phyloP scores from a whole-genome alignment of 352 stramenopile species.

The Pythium apleroticum region DNA sequence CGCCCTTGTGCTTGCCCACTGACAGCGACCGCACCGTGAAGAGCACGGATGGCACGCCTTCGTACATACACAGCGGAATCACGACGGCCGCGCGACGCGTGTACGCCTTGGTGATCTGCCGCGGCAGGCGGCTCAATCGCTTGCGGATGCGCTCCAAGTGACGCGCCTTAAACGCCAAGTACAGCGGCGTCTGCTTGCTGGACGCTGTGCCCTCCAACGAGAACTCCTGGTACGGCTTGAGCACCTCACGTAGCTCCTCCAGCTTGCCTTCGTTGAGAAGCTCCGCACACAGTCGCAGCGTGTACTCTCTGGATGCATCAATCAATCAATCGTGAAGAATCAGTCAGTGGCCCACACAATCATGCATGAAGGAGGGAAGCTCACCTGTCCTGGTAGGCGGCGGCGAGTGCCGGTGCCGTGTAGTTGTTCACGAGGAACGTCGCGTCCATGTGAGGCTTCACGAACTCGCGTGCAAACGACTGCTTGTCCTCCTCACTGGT shows the following conservation, averaged over 20 bases:
- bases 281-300: conserved; percentile 69
- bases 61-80: conserved; percentile 96
- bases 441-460: conserved; percentile 69
- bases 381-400: conserved; percentile 94
- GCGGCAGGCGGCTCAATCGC: conserved; percentile 92
- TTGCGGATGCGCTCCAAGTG: conserved; percentile 94
- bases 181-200: conserved; percentile 42
- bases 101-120: conserved; percentile 93
- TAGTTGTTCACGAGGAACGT: conserved; percentile 95
- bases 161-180: conserved; percentile 76
- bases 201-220: conserved; percentile 21
- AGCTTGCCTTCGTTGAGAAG: conserved; percentile 74
- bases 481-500: conserved; percentile 24
- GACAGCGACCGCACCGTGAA: conserved; percentile 94
- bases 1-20: conserved; percentile 93
- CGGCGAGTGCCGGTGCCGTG: conserved; percentile 93
- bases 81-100: conserved; percentile 92
- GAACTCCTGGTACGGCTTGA: conserved; percentile 67
- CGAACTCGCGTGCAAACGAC: conserved; percentile 64
- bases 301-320: conserved; percentile 56
- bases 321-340: background rate
- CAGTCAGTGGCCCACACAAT: background rate
- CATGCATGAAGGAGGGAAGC: background rate
- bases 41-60: conserved; percentile 93
- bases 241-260: conserved; percentile 62